Base-by-base conservation (phyloP, 2,329 filamentous ascomycete species). In the Talaromyces sp. region DNA sequence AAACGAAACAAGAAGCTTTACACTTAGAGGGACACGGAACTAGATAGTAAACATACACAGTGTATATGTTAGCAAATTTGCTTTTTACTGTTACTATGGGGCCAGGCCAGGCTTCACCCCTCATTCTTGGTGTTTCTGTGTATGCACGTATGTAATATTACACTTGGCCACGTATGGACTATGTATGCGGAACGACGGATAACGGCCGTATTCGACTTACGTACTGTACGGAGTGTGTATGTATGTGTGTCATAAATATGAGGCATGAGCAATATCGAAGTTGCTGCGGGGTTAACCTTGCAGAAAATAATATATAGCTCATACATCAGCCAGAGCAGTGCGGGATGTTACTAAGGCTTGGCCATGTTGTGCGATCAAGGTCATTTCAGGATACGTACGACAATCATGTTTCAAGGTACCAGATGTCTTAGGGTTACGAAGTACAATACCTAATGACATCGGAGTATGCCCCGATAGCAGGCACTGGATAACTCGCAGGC, bases 161-260 rank as follows among this genome's bases (percentile, higher is more conserved):
- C 48, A 52, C 24, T n/a, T 14, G 10, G 10, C 48, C 31, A 19
- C 19, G 50, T 54, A 54, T 31, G 50, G 50, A 35, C 16, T 31
- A 22, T 35, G 59, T 52, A 61, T 61, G 47, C 59, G 45, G 59
- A 50, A 37, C 35, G 24, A 43, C 45, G 60, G 60, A 54, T 54
- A 62, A 24, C 35, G 47, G 47, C 59, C 33, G 59, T 60, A 60
- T 60, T 45, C n/a, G 31, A 35, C 14, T 37, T 8, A 22, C 52
- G 47, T 50, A 50, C 47, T 50, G 24, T 56, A 37, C 50, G 33
- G 31, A 22, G 33, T 16, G 33, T 9, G 24, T 50, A 50, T 48
- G 45, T 48, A 37, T 10, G 33, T 39, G 16, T 56, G 19, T 39
- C 31, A 56, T 56, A 56, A 37, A 56, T 10, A 35, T 27, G 5